These are phyloP conservation scores for Rutstroemia sp. DNA, from an alignment of 2,329 filamentous ascomycete genomes.

Conservation along the genomic window DNA sequence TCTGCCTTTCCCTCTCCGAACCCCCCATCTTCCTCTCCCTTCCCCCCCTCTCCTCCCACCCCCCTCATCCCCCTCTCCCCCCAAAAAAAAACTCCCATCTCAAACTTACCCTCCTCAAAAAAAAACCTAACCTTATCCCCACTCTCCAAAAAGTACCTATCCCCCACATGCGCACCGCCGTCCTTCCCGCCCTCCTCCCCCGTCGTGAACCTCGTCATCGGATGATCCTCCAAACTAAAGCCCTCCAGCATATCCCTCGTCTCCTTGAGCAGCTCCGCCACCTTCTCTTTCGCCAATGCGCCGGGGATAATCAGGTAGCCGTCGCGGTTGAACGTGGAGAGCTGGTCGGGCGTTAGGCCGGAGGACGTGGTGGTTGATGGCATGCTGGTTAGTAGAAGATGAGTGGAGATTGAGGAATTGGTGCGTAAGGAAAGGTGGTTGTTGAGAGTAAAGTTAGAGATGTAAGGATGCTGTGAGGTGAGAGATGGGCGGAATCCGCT, in stretches of 20 bases:
- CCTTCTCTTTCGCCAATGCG: conserved; percentile 60
- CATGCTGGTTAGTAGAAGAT: not conserved
- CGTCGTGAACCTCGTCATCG: conserved; percentile 89
- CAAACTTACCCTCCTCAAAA: conserved; percentile 65
- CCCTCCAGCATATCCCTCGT: conserved; percentile 65
- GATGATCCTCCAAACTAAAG: conserved; percentile 77
- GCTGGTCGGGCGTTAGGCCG: conserved; percentile 60
- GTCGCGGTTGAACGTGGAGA: conserved; percentile 67
- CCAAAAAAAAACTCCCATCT: not conserved
- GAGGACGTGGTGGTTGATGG: not conserved
- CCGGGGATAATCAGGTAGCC: conserved; percentile 85
- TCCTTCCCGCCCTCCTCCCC: conserved; percentile 48
- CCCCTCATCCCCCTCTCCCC: not conserved
- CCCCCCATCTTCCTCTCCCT: not conserved
- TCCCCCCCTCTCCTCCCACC: not conserved
- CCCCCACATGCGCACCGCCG: conserved; percentile 69
- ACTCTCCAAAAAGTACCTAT: conserved; percentile 86
- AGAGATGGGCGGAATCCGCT: too few relatives aligned
- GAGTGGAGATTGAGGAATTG: not conserved
- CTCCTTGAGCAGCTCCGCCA: conserved; percentile 63
- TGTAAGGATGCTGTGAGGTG: too few relatives aligned
- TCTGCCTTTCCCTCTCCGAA: not conserved
- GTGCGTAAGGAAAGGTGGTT: too few relatives aligned
- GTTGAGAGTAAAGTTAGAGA: too few relatives aligned
- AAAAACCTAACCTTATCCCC: conserved; percentile 95